Evolutionary conservation across 192 early-diverging fungal species (phyloP).

Genomic region (Kappamyces sp.): DNA sequence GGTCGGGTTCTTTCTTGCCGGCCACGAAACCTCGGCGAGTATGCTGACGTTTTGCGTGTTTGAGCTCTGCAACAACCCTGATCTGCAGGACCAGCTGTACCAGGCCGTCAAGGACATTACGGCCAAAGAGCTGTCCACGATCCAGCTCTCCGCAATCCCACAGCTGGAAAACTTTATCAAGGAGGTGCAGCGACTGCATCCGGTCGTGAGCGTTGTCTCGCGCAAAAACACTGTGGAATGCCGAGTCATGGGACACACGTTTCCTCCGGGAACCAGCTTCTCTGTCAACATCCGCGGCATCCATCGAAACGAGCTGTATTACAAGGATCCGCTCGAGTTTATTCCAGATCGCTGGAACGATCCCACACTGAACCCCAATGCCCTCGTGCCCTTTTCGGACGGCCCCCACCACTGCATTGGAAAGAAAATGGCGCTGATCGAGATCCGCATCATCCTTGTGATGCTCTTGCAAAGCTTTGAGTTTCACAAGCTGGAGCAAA

Average conservation of each 20-base stretch:
- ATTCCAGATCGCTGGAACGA: constrained; percentile 32
- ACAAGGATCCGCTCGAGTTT: constrained; percentile 28
- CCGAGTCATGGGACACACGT: constrained; percentile 22
- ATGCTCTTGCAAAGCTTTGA: background rate
- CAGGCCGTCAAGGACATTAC: background rate
- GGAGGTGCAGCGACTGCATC: constrained; percentile 32
- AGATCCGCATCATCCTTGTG: constrained; percentile 13
- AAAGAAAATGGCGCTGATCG: constrained; percentile 43
- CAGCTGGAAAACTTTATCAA: constrained; percentile 35
- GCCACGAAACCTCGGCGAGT: constrained; percentile 18
- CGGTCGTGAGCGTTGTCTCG: constrained; percentile 22
- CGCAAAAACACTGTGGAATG: constrained; percentile 10
- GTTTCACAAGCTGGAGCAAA: no score
- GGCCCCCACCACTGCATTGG: constrained; percentile 51
- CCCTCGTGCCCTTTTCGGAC: background rate
- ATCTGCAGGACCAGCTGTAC: constrained; percentile 5
- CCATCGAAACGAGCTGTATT: constrained; percentile 26
- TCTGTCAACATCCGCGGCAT: constrained; percentile 24
- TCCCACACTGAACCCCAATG: no score
- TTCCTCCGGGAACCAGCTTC: constrained; percentile 24
- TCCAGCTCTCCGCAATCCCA: constrained; percentile 11
- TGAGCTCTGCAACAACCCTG: constrained; percentile 10
- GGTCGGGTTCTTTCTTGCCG: constrained; percentile 19
- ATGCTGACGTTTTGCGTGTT: constrained; percentile 3
- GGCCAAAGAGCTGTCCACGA: background rate